Base-by-base conservation (phyloP, 257 asterid species). In the Marsdenia floribunda region DNA sequence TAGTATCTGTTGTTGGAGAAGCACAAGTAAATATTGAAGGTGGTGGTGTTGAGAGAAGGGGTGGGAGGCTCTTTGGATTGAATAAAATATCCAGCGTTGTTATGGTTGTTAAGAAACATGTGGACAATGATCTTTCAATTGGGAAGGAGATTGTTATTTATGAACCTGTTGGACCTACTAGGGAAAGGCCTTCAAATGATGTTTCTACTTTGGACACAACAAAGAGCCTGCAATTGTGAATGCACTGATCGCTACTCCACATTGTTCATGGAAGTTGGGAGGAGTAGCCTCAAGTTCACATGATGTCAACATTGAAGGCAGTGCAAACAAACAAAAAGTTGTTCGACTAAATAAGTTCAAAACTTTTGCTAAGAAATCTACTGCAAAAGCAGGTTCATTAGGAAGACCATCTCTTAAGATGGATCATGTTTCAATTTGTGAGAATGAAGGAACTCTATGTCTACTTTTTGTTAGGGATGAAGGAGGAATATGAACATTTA, bases 251-350 rank as follows among this genome's bases (percentile, higher is more conserved):
- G 89, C 91, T 72, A 82, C 79, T 15, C 82, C 83, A 68, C 10
- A 74, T 78, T 82, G 91, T 81, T 86, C 90, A 55, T 82, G 88
- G 91, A 82, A 79, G 74, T 87, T 81, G 66, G 83, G 75, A 35
- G 85, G 84, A 75, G 73, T 29, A 60, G 40, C 85, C 64, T 71
- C 78, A 64, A 77, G 37, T 63, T 83, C 83, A 52, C 85, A 70
- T 69, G 80, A 75, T 70, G 76, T 47, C 76, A 37, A 40, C 26
- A 49, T 65, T 74, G 82, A n/a, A 75, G 76, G 55, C 37, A 75
- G 75, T 49, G 70, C 14, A 35, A 75, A 49, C 57, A 59, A 73
- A 72, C 68, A 38, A 71, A 80, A 77, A 37, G 6, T 55, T 58
- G 13, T 78, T 47, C 74, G 78, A 85, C 26, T 38, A 44, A 68